Percentiles rank a stretch among this genome's conserved stretches.
Conservation (phyloP, 495 filamentous ascomycete genomes). For the Choiromyces venosus region DNA sequence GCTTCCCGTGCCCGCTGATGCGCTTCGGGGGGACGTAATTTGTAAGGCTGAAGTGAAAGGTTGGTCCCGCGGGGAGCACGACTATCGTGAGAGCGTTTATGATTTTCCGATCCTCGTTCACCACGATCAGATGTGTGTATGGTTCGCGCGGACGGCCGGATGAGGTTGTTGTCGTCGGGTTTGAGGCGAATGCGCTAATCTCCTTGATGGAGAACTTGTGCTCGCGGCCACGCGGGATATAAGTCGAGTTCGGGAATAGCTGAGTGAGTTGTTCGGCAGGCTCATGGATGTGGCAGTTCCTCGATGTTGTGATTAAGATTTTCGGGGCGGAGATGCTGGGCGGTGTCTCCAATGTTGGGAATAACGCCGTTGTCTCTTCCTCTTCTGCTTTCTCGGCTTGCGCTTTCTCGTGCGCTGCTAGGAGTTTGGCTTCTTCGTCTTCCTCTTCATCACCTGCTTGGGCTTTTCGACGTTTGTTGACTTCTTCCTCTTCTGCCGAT, state of each 20-base stretch:
- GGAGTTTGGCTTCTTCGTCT: conserved; percentile 53
- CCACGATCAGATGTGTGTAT: conserved; percentile 72
- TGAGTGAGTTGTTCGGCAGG: conserved; percentile 70
- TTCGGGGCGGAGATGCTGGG: conserved; percentile 51
- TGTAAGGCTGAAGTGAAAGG: conserved; percentile 74
- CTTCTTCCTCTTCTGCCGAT: not conserved
- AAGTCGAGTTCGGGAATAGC: conserved; percentile 80
- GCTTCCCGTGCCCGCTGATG: conserved; percentile 78
- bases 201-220: conserved; percentile 87
- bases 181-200: conserved; percentile 76
- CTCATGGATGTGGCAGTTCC: conserved; percentile 77
- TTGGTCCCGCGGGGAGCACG: conserved; percentile 77
- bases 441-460: conserved; percentile 48
- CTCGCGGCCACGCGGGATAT: conserved; percentile 72
- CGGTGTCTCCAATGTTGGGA: conserved; percentile 70
- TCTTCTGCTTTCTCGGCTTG: conserved; percentile 38
- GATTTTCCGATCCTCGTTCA: conserved; percentile 79
- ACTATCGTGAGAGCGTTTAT: conserved; percentile 71
- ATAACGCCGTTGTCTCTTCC: conserved; percentile 46
- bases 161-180: conserved; percentile 49
- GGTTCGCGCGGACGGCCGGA: conserved; percentile 24
- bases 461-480: conserved; percentile 43
- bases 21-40: conserved; percentile 82
- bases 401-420: conserved; percentile 31
- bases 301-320: conserved; percentile 79